These are phyloP conservation scores for Coemansia sp. DNA, from an alignment of 192 early-diverging fungal species.

Conservation along the genomic window DNA sequence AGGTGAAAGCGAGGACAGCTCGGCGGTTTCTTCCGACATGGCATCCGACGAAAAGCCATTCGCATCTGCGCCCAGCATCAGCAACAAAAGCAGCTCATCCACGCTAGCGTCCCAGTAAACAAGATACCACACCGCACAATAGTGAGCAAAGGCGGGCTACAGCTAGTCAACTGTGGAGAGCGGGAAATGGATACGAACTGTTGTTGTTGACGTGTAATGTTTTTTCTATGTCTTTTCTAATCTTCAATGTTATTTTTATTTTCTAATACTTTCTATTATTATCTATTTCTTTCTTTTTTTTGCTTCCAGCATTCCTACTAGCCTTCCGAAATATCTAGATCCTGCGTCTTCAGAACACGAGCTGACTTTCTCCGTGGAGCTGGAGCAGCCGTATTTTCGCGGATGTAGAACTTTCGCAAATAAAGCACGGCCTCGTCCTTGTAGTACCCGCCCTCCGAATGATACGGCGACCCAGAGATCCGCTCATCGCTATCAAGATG, in stretches of 20 bases:
- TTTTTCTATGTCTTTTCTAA: neutral
- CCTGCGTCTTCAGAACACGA: conserved; percentile 74
- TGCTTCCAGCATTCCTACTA: neutral
- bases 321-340: conserved; percentile 3
- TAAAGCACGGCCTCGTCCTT: conserved; percentile 83
- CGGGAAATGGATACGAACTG: neutral
- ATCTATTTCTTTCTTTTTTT: neutral
- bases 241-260: conserved; percentile 7
- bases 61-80: neutral
- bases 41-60: neutral
- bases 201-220: too few relatives aligned
- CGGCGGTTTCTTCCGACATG: neutral
- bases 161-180: too few relatives aligned
- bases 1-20: conserved; percentile 11
- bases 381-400: conserved; percentile 85
- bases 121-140: neutral
- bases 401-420: conserved; percentile 88
- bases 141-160: neutral
- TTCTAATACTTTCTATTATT: neutral
- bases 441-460: conserved; percentile 67
- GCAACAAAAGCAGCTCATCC: conserved; percentile 1
- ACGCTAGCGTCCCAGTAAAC: neutral
- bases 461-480: conserved; percentile 55
- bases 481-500: conserved; percentile 61
- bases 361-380: conserved; percentile 85